Percentiles rank a stretch among this genome's conserved stretches.
phyloP scores from a whole-genome alignment of 768 basidiomycete species.

The Coprinopsis strossmayeri region DNA sequence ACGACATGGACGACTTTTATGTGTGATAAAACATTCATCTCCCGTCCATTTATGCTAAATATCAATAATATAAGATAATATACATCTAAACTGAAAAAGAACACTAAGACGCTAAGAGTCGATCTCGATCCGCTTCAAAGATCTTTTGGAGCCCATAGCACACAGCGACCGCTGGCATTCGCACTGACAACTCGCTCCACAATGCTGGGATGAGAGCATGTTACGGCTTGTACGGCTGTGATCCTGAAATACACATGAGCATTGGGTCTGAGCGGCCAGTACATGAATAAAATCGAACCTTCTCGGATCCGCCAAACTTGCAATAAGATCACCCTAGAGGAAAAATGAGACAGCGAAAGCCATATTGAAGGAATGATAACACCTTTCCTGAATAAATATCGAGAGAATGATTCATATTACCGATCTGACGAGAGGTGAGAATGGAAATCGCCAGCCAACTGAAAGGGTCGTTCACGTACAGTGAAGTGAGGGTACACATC shows the following conservation, averaged over 20 bases:
- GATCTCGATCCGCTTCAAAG: slow-evolving; percentile 8
- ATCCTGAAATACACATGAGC: slow-evolving; percentile 39
- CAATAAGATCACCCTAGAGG: slow-evolving; percentile 62
- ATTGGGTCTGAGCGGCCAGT: background rate
- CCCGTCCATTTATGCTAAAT: background rate
- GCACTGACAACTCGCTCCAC: slow-evolving; percentile 72
- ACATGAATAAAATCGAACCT: slow-evolving; percentile 37
- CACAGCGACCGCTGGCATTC: slow-evolving; percentile 73
- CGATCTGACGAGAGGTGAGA: slow-evolving; percentile 40
- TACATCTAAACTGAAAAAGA: background rate
- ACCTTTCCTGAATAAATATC: slow-evolving; percentile 73
- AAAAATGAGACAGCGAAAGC: slow-evolving; percentile 1
- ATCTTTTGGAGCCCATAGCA: slow-evolving; percentile 61
- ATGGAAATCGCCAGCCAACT: background rate
- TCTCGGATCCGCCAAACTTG: slow-evolving; percentile 49
- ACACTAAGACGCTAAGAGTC: slow-evolving; percentile 17
- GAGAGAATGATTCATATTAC: slow-evolving; percentile 72
- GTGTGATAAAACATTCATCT: slow-evolving; percentile 5
- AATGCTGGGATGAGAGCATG: slow-evolving; percentile 73
- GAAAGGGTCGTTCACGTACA: slow-evolving; percentile 31
- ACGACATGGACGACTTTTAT: slow-evolving; percentile 67
- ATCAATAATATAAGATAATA: background rate
- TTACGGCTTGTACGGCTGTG: slow-evolving; percentile 85
- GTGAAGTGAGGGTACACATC: slow-evolving; percentile 82
- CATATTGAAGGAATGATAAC: background rate